Evolutionary conservation across 306 rosid genomes (phyloP).

Genomic region (Parietaria judaica): DNA sequence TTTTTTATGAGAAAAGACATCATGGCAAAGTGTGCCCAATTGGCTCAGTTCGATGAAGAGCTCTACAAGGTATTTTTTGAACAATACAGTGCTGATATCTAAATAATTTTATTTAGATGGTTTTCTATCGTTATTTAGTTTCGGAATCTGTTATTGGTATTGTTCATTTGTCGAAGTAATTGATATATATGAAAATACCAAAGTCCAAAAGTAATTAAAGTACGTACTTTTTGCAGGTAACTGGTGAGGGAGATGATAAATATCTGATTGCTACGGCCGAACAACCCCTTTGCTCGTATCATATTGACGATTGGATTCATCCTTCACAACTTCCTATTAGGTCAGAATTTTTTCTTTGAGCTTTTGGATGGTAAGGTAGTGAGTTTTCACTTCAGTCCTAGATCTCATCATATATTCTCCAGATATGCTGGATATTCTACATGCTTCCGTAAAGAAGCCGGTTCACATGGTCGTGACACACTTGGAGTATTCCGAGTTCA

Average conservation of each 20-base stretch:
- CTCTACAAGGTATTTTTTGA: conserved; percentile 63
- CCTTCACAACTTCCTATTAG: conserved; percentile 84
- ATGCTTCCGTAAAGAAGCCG: conserved; percentile 98
- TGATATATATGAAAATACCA: no score
- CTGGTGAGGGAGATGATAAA: conserved; percentile 99
- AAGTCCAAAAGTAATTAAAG: conserved; percentile 3
- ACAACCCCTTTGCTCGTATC: conserved; percentile 90
- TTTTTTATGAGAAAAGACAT: conserved; percentile 90
- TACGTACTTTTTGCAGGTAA: conserved; percentile 42
- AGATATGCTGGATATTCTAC: conserved; percentile 96
- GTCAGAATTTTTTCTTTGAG: conserved; percentile 27
- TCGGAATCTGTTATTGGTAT: no score
- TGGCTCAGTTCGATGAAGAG: conserved; percentile 96
- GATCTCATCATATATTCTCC: conserved; percentile 6
- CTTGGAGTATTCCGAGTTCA: conserved; percentile 91
- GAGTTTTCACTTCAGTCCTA: conserved; percentile 6
- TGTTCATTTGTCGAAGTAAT: no score
- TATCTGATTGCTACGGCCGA: conserved; percentile 96
- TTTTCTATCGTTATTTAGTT: background rate
- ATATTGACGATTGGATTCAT: conserved; percentile 90
- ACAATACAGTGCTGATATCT: background rate
- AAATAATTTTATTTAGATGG: background rate
- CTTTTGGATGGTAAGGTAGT: conserved; percentile 1
- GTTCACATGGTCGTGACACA: conserved; percentile 96
- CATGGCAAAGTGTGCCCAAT: conserved; percentile 94